Conservation (phyloP, 2,329 filamentous ascomycete genomes). For the Elsinoe ampelina region DNA sequence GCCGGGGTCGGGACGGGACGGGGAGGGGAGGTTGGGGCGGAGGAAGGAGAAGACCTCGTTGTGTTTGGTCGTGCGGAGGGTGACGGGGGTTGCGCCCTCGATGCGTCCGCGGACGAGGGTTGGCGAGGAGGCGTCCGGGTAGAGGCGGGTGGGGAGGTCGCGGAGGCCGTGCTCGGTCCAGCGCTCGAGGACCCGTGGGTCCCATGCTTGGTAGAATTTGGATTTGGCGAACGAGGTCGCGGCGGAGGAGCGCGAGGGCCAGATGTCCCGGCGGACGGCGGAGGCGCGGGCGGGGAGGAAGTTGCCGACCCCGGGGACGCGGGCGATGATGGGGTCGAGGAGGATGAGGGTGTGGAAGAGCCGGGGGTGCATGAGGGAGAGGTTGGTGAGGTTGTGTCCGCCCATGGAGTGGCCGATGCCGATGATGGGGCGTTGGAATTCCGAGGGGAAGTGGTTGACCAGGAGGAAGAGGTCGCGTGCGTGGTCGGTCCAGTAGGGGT, state of each 20-base stretch:
- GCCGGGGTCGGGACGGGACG: constrained; percentile 22
- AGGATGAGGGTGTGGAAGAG: constrained; percentile 67
- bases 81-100: constrained; percentile 43
- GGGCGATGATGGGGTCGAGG: constrained; percentile 72
- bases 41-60: constrained; percentile 78
- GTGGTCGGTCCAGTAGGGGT: constrained; percentile 86
- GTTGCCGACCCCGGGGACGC: constrained; percentile 29
- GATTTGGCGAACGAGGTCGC: constrained; percentile 55
- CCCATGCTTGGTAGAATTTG: constrained; percentile 75
- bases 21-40: constrained; percentile 45
- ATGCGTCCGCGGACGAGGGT: not conserved
- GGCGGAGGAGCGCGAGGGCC: constrained; percentile 68
- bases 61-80: constrained; percentile 72
- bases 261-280: constrained; percentile 64
- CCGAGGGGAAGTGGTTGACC: constrained; percentile 69
- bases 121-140: constrained; percentile 33
- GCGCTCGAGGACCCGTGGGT: constrained; percentile 64
- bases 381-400: constrained; percentile 60
- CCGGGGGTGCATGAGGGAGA: constrained; percentile 69
- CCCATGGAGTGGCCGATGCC: constrained; percentile 89
- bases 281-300: constrained; percentile 49
- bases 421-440: constrained; percentile 73
- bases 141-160: constrained; percentile 55
- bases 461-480: constrained; percentile 75
- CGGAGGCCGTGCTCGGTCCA: constrained; percentile 69